Base-by-base conservation (phyloP, 257 asterid genomes). In the Solanum dulcamara region DNA sequence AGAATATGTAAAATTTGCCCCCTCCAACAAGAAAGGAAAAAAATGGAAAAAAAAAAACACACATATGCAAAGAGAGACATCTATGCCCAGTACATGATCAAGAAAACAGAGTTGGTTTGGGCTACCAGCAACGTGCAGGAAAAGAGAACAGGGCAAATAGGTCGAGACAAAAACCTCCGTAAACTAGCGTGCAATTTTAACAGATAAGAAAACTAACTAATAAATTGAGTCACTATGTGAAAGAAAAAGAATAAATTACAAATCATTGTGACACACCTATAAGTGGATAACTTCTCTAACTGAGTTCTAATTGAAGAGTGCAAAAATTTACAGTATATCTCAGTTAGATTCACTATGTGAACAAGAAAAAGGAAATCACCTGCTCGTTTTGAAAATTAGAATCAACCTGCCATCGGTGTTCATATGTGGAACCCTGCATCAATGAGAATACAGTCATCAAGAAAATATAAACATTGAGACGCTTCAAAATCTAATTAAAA, bases 361-460 rank as follows among this genome's bases (percentile, higher is more conserved):
- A 81, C 86, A 83, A 80, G 57, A 80, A 53, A 85, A 86, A 88
- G 83, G 40, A 81, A 84, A 77, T 87, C 89, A 95, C 99, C 99
- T 95, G 99, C 80, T 94, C 98, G 70, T 87, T 92, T 68, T 93
- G 98, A 85, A 93, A 91, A 86, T 91, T 91, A 38, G 97, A 89
- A 86, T 93, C 96, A 86, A 83, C 91, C 85, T 85, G 91, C 98
- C 98, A 94, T 89, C 94, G 93, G 51, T 90, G 97, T 80, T 94
- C 97, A 82, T 91, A 92, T 15, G 90, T 86, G 72, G 92, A 80
- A 86, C 89, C 93, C 99, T 97, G 92, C 84, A 89, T 71, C 71
- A 72, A 86, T 51, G 79, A 66, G 62, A 32, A 84, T 40, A 11
- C 20, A 40, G 80, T 48, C 55, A 79, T 37, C 77, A 35, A 44